Evolutionary conservation across 352 stramenopile species (phyloP).

Genomic region (Globisporangium takayamanum): DNA sequence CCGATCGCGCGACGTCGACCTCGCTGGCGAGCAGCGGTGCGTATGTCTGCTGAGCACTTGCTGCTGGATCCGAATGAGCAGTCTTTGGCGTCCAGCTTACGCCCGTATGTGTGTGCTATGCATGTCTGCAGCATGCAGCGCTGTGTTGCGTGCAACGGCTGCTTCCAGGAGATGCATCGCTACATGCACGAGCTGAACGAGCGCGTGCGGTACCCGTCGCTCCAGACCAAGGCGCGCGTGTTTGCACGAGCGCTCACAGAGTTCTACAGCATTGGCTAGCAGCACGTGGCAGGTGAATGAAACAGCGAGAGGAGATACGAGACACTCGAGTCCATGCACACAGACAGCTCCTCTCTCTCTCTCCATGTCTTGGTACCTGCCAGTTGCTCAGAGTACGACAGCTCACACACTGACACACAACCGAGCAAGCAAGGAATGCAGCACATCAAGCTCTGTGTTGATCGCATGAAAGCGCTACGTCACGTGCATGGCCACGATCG

Average conservation of each 20-base stretch:
- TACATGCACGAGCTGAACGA: constrained; percentile 31
- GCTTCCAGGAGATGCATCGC: constrained; percentile 64
- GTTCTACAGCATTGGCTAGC: constrained; percentile 24
- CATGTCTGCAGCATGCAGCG: constrained; percentile 31
- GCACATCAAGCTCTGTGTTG: neutral
- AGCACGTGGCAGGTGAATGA: neutral
- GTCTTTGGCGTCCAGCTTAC: neutral
- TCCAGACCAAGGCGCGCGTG: constrained; percentile 41
- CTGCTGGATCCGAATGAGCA: neutral
- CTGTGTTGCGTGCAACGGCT: constrained; percentile 51
- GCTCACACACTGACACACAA: neutral
- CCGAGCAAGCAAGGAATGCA: neutral
- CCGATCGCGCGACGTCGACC: constrained; percentile 50
- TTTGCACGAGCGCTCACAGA: constrained; percentile 35
- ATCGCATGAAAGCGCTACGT: neutral
- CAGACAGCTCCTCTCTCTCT: no score
- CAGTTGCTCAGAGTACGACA: neutral
- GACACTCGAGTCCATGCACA: neutral
- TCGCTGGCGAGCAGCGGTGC: constrained; percentile 71
- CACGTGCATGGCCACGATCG: no score
- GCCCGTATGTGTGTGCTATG: neutral
- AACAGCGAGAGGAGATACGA: neutral
- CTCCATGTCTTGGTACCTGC: no score
- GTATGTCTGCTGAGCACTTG: neutral
- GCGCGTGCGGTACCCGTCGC: constrained; percentile 21